Conservation (phyloP, 176 grass and related monocot genomes). For the Guadua angustifolia region DNA sequence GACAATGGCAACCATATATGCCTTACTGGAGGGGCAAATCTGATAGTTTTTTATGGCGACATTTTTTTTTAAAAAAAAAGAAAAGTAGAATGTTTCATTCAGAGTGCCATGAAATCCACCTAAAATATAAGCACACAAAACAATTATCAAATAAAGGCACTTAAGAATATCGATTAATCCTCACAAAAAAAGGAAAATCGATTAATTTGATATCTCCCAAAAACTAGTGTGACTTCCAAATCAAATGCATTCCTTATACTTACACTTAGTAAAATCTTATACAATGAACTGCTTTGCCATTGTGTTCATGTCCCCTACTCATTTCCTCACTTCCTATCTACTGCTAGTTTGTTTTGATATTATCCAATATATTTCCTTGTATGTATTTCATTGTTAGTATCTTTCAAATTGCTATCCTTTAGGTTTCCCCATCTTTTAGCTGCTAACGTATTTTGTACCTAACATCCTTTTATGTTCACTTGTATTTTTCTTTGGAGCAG, state of each 20-base stretch:
- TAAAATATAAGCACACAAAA: neutral
- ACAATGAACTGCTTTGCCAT: neutral
- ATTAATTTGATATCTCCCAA: neutral
- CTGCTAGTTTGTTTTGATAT: neutral
- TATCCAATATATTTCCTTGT: neutral
- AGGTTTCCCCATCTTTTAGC: neutral
- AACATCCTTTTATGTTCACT: neutral
- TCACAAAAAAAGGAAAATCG: neutral
- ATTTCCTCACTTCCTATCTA: neutral
- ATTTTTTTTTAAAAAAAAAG: neutral
- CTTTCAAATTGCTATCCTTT: neutral
- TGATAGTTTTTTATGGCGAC: neutral
- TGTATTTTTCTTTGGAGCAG: neutral
- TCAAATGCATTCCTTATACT: neutral
- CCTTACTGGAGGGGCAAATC: neutral
- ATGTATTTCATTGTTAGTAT: neutral
- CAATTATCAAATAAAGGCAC: neutral
- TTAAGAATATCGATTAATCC: neutral
- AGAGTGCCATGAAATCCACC: neutral
- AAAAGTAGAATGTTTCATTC: neutral
- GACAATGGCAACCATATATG: neutral
- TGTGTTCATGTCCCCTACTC: neutral
- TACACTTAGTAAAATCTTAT: neutral
- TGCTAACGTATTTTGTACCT: neutral
- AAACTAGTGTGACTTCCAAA: neutral